These are phyloP conservation scores for Ceratocystis albifundus DNA, from an alignment of 2,329 filamentous ascomycete species.

Conservation along the genomic window DNA sequence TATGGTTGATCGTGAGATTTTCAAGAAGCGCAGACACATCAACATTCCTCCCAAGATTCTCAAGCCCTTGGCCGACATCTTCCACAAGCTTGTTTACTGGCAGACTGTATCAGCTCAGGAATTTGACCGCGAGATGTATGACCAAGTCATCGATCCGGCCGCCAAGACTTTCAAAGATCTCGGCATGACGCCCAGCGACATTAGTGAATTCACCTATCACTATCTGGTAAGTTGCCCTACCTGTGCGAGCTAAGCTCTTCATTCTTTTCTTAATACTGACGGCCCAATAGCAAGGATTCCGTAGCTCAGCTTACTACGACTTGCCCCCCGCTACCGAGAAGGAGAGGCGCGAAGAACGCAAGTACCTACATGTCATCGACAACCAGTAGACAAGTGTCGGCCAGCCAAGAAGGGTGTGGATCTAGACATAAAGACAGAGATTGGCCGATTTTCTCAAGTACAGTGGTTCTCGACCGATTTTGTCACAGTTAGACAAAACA, in stretches of 20 bases:
- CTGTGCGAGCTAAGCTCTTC: not conserved
- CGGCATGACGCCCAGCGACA: conserved; percentile 75
- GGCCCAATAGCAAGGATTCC: conserved; percentile 64
- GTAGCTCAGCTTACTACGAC: conserved; percentile 80
- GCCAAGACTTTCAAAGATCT: conserved; percentile 96
- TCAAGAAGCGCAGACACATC: conserved; percentile 78
- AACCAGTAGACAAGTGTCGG: conserved; percentile 50
- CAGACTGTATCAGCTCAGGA: conserved; percentile 70
- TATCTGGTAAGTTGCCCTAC: conserved; percentile 59
- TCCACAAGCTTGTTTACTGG: conserved; percentile 87
- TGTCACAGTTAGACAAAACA: conserved; percentile 18
- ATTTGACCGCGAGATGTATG: conserved; percentile 82
- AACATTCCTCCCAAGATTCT: conserved; percentile 75
- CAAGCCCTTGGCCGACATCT: conserved; percentile 58
- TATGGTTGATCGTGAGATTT: conserved; percentile 83
- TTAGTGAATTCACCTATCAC: conserved; percentile 79
- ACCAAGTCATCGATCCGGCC: conserved; percentile 78
- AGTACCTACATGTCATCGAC: conserved; percentile 89
- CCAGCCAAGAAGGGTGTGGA: not conserved
- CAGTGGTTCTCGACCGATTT: conserved; percentile 17
- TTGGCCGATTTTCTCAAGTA: conserved; percentile 15
- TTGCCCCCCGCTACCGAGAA: conserved; percentile 87
- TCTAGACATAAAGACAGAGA: not conserved
- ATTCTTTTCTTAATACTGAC: conserved; percentile 29
- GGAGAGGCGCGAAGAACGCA: conserved; percentile 89